phyloP scores from a whole-genome alignment of 2,329 filamentous ascomycete species.

The Geosmithia putterillii region DNA sequence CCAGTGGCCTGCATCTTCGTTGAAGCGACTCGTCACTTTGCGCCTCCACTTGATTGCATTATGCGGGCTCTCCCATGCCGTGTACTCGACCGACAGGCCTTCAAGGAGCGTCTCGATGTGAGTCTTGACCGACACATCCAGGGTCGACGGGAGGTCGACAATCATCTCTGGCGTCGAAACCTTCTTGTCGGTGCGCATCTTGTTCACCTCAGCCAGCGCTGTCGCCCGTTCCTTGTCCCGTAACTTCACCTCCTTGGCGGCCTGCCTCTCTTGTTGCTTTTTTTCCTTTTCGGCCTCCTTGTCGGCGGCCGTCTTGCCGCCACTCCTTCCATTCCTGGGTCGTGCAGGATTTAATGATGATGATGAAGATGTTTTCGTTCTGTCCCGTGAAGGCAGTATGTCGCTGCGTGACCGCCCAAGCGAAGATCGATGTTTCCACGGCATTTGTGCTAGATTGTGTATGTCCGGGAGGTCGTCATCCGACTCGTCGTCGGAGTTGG shows the following conservation, averaged over 20 bases:
- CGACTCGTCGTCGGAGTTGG: constrained; percentile 9
- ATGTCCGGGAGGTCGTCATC: constrained; percentile 38
- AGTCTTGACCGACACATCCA: constrained; percentile 33
- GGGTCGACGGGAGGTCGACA: constrained; percentile 48
- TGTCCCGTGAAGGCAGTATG: constrained; percentile 7
- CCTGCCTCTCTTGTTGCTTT: constrained; percentile 43
- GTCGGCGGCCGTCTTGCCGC: constrained; percentile 26
- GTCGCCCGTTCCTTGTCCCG: constrained; percentile 51
- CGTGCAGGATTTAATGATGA: constrained; percentile 6
- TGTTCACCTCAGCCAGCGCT: constrained; percentile 63
- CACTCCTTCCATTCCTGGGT: constrained; percentile 13
- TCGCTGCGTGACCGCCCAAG: constrained; percentile 19
- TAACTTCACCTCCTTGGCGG: constrained; percentile 48
- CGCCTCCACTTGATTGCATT: constrained; percentile 56
- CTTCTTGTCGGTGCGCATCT: constrained; percentile 60
- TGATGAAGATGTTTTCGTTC: background rate
- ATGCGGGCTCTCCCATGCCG: constrained; percentile 31
- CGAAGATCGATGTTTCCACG: constrained; percentile 6
- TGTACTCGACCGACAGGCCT: constrained; percentile 33
- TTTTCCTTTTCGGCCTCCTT: constrained; percentile 42
- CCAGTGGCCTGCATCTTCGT: constrained; percentile 50
- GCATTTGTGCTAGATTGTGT: constrained; percentile 19
- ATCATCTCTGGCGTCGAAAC: constrained; percentile 67
- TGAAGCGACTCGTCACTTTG: constrained; percentile 51
- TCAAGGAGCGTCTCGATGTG: constrained; percentile 38